Percentiles rank a stretch among this genome's conserved stretches.
These are phyloP conservation scores for Termitomyces sp. DNA, from an alignment of 768 basidiomycete species.

Conservation along the genomic window DNA sequence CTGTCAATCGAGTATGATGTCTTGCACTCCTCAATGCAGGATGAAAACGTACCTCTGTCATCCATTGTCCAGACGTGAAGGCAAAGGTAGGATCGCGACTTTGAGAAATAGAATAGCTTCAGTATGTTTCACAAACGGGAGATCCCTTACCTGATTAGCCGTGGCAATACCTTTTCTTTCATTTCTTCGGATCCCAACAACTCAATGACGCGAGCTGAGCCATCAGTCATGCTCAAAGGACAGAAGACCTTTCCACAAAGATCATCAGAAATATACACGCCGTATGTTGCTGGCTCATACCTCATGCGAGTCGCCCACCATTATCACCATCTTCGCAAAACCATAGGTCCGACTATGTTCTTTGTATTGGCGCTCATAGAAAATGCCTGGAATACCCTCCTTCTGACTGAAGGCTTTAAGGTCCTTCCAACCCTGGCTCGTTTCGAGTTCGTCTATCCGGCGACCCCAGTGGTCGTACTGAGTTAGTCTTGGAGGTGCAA, in stretches of 20 bases:
- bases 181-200: constrained; percentile 53
- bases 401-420: constrained; percentile 57
- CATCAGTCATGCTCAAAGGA: constrained; percentile 78
- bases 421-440: constrained; percentile 68
- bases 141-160: constrained; percentile 48
- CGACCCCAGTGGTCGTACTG: constrained; percentile 80
- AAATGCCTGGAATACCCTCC: constrained; percentile 63
- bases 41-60: constrained; percentile 56
- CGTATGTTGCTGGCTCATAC: constrained; percentile 24
- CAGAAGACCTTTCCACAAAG: constrained; percentile 47
- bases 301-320: constrained; percentile 59
- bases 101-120: neutral
- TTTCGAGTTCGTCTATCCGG: constrained; percentile 56
- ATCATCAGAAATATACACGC: neutral
- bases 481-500: constrained; percentile 44
- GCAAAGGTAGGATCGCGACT: constrained; percentile 59
- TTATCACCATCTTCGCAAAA: constrained; percentile 60
- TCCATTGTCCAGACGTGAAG: constrained; percentile 79
- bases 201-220: constrained; percentile 68
- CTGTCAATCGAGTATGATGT: constrained; percentile 21
- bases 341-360: constrained; percentile 58
- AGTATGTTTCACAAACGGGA: neutral
- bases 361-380: constrained; percentile 57
- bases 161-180: constrained; percentile 52
- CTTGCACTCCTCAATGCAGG: constrained; percentile 15